A percentile compares a stretch with the other conserved stretches of the same genome.
Evolutionary conservation across 441 rosid genomes (phyloP).

Genomic region (Gossypium lobatum): DNA sequence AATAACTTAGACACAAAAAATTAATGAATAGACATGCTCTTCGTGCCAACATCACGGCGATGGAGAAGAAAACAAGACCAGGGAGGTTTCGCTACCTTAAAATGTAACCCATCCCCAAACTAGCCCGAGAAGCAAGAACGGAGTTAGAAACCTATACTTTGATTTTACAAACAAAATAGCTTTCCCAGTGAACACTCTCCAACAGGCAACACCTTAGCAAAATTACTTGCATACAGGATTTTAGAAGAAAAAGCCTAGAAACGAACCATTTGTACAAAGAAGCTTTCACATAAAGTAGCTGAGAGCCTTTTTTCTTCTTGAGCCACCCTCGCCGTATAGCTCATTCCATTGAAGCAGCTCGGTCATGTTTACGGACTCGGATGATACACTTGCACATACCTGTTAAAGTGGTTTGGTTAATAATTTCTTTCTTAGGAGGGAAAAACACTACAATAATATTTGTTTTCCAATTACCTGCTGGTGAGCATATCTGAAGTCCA

Average conservation of each 20-base stretch:
- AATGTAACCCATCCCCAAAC: conserved; percentile 27
- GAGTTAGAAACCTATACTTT: conserved; percentile 29
- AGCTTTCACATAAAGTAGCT: conserved; percentile 79
- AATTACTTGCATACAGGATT: conserved; percentile 25
- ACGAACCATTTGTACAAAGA: conserved; percentile 33
- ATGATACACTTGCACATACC: conserved; percentile 93
- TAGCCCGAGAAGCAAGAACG: conserved; percentile 1
- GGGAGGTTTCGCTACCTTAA: conserved; percentile 24
- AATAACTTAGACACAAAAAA: conserved; percentile 14
- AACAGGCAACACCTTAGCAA: conserved; percentile 12
- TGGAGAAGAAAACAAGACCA: conserved; percentile 17
- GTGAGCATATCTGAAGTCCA: conserved; percentile 62
- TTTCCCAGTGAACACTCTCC: conserved; percentile 14
- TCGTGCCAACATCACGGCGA: conserved; percentile 1
- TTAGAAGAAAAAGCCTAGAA: conserved; percentile 14
- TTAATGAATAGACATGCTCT: conserved; percentile 5
- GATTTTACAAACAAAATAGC: conserved; percentile 43
- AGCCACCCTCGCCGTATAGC: conserved; percentile 87
- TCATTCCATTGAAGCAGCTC: conserved; percentile 91
- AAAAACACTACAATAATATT: neutral
- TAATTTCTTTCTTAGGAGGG: neutral
- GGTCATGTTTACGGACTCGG: conserved; percentile 81
- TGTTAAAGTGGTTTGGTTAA: conserved; percentile 15
- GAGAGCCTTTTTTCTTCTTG: conserved; percentile 75
- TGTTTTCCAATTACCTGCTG: conserved; percentile 43